A percentile compares a stretch with the other conserved stretches of the same genome.
phyloP scores from a whole-genome alignment of 768 basidiomycete species.

The Tricholomella constricta region DNA sequence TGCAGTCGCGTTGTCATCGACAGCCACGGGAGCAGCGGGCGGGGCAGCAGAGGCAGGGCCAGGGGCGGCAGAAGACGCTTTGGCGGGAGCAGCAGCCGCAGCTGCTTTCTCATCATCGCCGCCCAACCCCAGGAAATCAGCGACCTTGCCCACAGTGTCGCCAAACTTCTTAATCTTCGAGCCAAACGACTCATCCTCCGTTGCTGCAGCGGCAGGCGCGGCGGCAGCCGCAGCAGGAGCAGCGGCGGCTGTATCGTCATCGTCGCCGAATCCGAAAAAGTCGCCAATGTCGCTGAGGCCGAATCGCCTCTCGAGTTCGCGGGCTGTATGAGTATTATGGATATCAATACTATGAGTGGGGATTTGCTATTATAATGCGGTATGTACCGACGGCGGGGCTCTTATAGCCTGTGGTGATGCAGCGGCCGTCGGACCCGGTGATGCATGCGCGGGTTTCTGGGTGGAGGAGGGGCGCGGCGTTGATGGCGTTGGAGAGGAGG shows the following conservation, averaged over 20 bases:
- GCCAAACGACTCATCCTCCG: background rate
- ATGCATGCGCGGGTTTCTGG: too few species aligned
- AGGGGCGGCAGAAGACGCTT: too few species aligned
- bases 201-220: background rate
- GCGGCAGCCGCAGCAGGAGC: conserved; percentile 14
- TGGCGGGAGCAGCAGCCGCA: background rate
- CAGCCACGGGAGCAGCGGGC: conserved; percentile 11
- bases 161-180: background rate
- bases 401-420: background rate
- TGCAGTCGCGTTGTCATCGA: background rate
- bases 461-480: conserved; percentile 5
- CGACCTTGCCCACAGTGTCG: background rate
- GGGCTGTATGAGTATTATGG: background rate
- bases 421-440: background rate
- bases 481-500: conserved; percentile 7
- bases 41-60: conserved; percentile 8
- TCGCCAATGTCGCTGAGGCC: conserved; percentile 3
- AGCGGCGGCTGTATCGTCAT: too few species aligned
- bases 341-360: too few species aligned
- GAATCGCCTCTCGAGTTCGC: background rate
- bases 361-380: too few species aligned
- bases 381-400: too few species aligned
- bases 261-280: conserved; percentile 6
- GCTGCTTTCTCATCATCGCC: background rate
- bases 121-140: background rate